Evolutionary conservation across 2,329 filamentous ascomycete species (phyloP), one percentile per base, ranked within the genome.

Genomic region (Aspergillus sp.): DNA sequence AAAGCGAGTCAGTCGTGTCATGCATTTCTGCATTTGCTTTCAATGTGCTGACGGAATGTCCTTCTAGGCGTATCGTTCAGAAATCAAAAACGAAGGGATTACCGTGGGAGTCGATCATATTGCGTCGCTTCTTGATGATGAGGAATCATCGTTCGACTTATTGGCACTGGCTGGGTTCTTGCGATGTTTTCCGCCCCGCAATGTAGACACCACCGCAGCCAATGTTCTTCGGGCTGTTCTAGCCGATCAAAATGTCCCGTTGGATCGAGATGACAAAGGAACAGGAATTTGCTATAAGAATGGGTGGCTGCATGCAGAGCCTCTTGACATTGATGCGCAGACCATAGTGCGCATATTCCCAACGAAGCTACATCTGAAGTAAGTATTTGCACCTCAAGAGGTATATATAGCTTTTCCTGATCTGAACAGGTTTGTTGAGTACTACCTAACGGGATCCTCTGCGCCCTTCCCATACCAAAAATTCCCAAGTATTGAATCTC

Each of bases 291-390:
- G 49, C 38, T 49, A 52, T 33, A 45, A 47, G 27, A 35, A 27
- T 27, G 47, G 46, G n/a, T 52, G 49, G 49, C 33, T 52, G 32
- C 49, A 52, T 30, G 43, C 47, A 19, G 43, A 43, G 32, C 43
- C 46, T 17, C 23, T 43, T 37, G 46, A 41, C 44, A 10, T 19
- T 12, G 33, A 44, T 17, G 43, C 42, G 15, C 37, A n/a, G 23
- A 42, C 23, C 27, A 44, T 35, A 20, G 20, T 51, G 7, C 49
- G 49, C 33, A 43, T 46, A 10, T 45, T 51, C 42, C 46, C 49
- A 39, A 46, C 49, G 15, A 49, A 43, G 43, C 46, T 49, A 30
- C 43, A 51, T 45, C 33, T 43, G 17, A 51, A 51, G 49, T 51
- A 42, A 33, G 37, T 37, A 37, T 37, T 37, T 37, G 10, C 33